Conservation (phyloP, 495 filamentous ascomycete genomes). For the Penicillium ucsense region DNA sequence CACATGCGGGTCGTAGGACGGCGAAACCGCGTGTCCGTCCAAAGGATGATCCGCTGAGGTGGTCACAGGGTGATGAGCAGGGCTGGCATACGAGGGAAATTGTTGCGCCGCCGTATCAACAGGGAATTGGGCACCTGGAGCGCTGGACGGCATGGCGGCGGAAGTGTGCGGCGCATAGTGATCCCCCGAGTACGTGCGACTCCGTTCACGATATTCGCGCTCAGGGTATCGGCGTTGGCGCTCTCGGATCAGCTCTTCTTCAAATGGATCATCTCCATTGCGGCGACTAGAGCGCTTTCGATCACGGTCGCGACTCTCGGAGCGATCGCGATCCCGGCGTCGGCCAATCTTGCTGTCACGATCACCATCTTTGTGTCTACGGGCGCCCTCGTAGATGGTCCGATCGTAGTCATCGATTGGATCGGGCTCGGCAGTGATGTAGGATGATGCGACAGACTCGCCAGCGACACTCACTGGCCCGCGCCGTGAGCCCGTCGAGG, state of each 20-base stretch:
- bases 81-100: conserved; percentile 31
- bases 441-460: conserved; percentile 43
- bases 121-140: conserved; percentile 18
- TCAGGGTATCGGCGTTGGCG: conserved; percentile 13
- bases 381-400: conserved; percentile 22
- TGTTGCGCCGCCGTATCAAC: conserved; percentile 30
- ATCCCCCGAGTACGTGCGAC: conserved; percentile 27
- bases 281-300: conserved; percentile 16
- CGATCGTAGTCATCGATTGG: conserved; percentile 18
- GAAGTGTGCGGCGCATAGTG: conserved; percentile 19
- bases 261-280: conserved; percentile 12
- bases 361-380: conserved; percentile 25
- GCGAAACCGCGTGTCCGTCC: conserved; percentile 10
- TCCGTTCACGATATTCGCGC: conserved; percentile 20
- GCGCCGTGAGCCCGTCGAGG: conserved; percentile 27
- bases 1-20: conserved; percentile 41
- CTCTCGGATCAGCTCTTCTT: conserved; percentile 20
- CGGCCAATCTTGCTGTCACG: conserved; percentile 21
- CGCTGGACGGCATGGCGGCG: conserved; percentile 14
- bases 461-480: conserved; percentile 29
- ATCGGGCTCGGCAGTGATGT: conserved; percentile 43
- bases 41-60: conserved; percentile 15
- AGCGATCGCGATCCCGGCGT: conserved; percentile 25
- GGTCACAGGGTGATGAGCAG: conserved; percentile 6
- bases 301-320: conserved; percentile 25